A percentile compares a stretch with the other conserved stretches of the same genome.
Conservation (phyloP, 2,329 filamentous ascomycete genomes). For the Aureobasidium sp. region DNA sequence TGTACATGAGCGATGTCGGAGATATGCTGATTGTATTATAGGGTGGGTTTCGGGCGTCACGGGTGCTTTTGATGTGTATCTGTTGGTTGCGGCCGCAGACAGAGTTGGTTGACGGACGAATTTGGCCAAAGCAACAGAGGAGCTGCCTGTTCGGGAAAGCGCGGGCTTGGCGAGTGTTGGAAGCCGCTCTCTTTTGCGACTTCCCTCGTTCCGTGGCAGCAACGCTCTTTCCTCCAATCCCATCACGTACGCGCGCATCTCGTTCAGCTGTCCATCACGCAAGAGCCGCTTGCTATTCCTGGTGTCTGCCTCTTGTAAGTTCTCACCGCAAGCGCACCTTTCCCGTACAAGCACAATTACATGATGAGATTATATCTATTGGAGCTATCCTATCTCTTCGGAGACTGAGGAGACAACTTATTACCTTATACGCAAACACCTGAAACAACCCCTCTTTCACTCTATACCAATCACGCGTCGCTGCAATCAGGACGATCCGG, state of each 20-base stretch:
- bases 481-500: neutral
- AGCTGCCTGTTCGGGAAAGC: neutral
- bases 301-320: neutral
- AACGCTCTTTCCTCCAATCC: neutral
- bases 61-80: neutral
- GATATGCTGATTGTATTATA: neutral
- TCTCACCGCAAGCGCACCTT: neutral
- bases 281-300: neutral
- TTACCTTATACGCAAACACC: conserved; percentile 17
- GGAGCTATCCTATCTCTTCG: conserved; percentile 17
- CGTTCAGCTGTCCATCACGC: neutral
- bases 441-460: conserved; percentile 5
- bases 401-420: conserved; percentile 16
- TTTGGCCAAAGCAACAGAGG: neutral
- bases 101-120: neutral
- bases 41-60: neutral
- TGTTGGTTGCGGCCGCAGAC: neutral
- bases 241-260: neutral
- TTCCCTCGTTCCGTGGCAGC: neutral
- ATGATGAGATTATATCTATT: conserved; percentile 16
- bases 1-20: conserved; percentile 2
- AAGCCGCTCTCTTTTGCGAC: neutral
- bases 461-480: conserved; percentile 3
- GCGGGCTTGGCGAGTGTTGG: neutral
- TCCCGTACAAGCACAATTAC: neutral